phyloP scores from a whole-genome alignment of 805 yeast species.

The Cyberlindnera xylosilytica region DNA sequence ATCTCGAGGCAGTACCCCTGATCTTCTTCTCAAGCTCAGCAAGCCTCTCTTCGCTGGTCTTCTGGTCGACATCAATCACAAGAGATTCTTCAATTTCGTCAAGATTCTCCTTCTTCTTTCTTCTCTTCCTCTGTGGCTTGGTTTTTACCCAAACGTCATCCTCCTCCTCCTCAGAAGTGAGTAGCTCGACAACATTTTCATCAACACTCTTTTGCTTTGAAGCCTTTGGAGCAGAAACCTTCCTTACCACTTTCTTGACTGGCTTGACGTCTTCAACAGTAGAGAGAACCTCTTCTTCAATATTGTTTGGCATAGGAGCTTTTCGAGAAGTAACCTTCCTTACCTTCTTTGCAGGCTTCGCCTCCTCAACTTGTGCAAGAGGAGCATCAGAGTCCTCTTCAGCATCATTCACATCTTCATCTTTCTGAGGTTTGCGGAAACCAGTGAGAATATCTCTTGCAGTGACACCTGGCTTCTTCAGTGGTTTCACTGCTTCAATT shows the following conservation, averaged over 20 bases:
- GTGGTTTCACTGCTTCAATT: background rate
- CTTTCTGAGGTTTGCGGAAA: background rate
- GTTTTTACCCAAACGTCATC: no score
- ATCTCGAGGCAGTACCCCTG: conserved; percentile 8
- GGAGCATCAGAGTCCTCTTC: no score
- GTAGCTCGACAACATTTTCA: conserved; percentile 16
- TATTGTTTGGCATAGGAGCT: no score
- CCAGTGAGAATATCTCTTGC: conserved; percentile 10
- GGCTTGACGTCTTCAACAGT: background rate
- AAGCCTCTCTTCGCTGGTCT: conserved; percentile 18
- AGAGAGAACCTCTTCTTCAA: no score
- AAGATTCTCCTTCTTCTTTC: background rate
- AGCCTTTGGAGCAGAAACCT: background rate
- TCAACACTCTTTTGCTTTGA: background rate
- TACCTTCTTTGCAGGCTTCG: background rate
- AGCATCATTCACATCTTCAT: background rate
- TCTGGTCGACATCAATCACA: conserved; percentile 15
- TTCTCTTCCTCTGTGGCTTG: conserved; percentile 1
- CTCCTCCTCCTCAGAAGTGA: conserved; percentile 15
- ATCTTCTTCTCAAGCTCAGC: conserved; percentile 25
- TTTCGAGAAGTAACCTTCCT: no score
- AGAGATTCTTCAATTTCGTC: no score
- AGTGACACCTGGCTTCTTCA: conserved; percentile 4
- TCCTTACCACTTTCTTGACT: no score
- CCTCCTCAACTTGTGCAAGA: background rate